These are phyloP conservation scores for Picea abies DNA, from an alignment of 83 land plant species.

Conservation along the genomic window DNA sequence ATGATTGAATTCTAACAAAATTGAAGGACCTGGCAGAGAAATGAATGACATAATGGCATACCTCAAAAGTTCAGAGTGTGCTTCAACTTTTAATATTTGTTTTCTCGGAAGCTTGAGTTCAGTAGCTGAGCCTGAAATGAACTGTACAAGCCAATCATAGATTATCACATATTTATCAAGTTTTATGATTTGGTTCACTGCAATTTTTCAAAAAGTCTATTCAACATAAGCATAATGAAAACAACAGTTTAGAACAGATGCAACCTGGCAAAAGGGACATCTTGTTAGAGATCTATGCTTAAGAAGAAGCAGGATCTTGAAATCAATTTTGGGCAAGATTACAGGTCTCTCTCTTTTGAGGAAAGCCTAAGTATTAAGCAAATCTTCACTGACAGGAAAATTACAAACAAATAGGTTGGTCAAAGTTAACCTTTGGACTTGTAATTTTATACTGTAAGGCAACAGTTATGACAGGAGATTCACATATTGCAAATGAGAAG, in stretches of 20 bases:
- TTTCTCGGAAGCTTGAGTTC: background rate
- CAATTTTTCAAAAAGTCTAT: background rate
- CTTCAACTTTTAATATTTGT: background rate
- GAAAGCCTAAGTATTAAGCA: too few relatives aligned
- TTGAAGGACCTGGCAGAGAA: background rate
- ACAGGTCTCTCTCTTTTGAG: too few relatives aligned
- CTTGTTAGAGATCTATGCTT: too few relatives aligned
- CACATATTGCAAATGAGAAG: too few relatives aligned
- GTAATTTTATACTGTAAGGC: too few relatives aligned
- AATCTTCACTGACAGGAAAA: too few relatives aligned
- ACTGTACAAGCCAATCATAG: background rate
- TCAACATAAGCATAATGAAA: background rate
- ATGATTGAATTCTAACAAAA: background rate
- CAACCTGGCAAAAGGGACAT: background rate
- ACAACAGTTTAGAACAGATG: background rate
- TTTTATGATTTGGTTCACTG: background rate
- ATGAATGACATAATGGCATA: constrained; percentile 2
- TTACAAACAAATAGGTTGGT: too few relatives aligned
- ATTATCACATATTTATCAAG: background rate
- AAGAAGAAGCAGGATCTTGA: too few relatives aligned
- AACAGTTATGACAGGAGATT: too few relatives aligned
- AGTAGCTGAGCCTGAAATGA: background rate
- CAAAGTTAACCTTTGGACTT: too few relatives aligned
- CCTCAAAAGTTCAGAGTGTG: background rate
- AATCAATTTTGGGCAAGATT: too few relatives aligned